Base-by-base conservation (phyloP, 2,329 filamentous ascomycete species). In the Blastomyces parvus region DNA sequence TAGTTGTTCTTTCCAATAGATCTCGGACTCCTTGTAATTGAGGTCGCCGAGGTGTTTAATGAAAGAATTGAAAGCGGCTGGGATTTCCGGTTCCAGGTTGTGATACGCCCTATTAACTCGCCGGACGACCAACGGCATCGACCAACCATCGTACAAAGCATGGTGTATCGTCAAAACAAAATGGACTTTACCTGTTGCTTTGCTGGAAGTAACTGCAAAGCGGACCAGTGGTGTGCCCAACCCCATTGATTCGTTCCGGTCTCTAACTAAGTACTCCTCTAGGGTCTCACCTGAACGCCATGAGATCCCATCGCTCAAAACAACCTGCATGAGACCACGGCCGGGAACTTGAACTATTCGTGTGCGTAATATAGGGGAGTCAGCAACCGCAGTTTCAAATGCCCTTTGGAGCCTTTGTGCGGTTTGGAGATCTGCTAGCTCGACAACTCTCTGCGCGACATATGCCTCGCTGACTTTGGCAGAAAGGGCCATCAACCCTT, bases 1-100 rank as follows among this genome's bases (percentile, higher is more conserved):
- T 2, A 83, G 74, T 60, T 78, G 75, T 44, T 79, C 74, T 13
- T 73, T 71, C 81, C 81, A 84, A 69, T 80, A 83, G 0, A 64
- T 67, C 65, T 80, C 78, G 1, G 80, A 80, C 1, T 72, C 73
- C 1, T 67, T 60, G 14, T 73, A 71, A 48, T 81, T 76, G 9
- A 77, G 74, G 25, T 69, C 69, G 30, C 70, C 66, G 14, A 83
- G 74, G 65, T 81, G 81, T 48, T 77, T 76, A 69, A 83, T 81
- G 66, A 83, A 83, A 64, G 79, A 73, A 63, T 78, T 81, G 69
- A 82, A 82, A 8, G 60, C 57, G n/a, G 66, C 56, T 17, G 68
- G 62, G n/a, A 36, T 46, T 59, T 65, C 44, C 11, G 64, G 64
- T 55, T 59, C 30, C 19, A 64, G 38, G 14, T 65, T 66, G 7